Evolutionary conservation across 2,329 filamentous ascomycete genomes (phyloP).

Genomic region (Paradendryphiella salina): DNA sequence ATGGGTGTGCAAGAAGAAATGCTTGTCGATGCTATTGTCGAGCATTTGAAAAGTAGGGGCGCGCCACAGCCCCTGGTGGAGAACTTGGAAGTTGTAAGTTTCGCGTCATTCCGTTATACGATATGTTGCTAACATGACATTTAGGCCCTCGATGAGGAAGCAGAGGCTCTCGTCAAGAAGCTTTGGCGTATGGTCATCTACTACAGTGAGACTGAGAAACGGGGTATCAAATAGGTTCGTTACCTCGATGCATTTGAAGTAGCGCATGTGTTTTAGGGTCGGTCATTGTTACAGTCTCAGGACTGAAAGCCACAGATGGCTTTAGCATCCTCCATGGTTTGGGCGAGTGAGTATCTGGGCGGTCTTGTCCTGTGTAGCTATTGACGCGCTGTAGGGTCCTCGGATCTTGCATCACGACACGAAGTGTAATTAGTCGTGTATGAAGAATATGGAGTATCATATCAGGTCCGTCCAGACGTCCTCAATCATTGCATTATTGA

Average conservation of each 20-base stretch:
- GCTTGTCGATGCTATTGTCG: constrained; percentile 88
- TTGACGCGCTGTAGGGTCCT: constrained; percentile 29
- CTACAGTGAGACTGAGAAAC: constrained; percentile 92
- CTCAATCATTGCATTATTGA: constrained; percentile 7
- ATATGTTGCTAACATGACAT: constrained; percentile 41
- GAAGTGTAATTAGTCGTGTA: constrained; percentile 12
- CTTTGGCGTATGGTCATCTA: constrained; percentile 99
- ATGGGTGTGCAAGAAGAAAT: constrained; percentile 95
- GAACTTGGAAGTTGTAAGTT: constrained; percentile 77
- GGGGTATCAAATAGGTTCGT: constrained; percentile 61
- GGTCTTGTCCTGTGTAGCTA: constrained; percentile 10
- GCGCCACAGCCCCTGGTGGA: constrained; percentile 79
- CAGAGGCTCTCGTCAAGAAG: constrained; percentile 91
- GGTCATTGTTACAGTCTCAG: not conserved
- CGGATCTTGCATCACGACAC: constrained; percentile 23
- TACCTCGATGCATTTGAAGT: not conserved
- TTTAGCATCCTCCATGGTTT: not conserved
- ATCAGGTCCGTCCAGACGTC: constrained; percentile 13
- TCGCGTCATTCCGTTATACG: constrained; percentile 1
- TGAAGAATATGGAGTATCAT: constrained; percentile 9
- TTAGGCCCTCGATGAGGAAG: constrained; percentile 89
- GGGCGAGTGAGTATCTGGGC: constrained; percentile 22
- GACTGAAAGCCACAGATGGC: not conserved
- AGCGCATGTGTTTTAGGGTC: not conserved
- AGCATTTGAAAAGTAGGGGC: constrained; percentile 76